Base-by-base conservation (phyloP, 2,329 filamentous ascomycete species). In the Ceratocystis alfenasii region DNA sequence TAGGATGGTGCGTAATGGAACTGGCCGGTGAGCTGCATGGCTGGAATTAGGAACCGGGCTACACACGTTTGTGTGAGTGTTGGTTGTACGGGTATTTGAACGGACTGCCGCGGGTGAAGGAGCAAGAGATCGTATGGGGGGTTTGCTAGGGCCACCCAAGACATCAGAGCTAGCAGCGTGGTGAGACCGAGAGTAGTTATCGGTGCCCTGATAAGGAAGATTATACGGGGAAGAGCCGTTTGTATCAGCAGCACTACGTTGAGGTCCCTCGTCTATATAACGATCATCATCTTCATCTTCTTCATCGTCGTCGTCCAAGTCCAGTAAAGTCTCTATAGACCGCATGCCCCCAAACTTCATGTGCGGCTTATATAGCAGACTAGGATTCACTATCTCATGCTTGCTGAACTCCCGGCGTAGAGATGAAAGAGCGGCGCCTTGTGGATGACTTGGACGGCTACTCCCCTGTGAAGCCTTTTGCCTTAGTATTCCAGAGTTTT, bases 361-460 rank as follows among this genome's bases (percentile, higher is more conserved):
- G 17, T 36, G 55, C 17, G 55, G 55, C 55, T 59, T 59, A 36
- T 59, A 36, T 28, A 59, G 22, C 55, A 36, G 25, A 30, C 55
- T 30, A 20, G 55, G 55, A 20, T 59, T 59, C 17, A 59, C 55
- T 36, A 59, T 36, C 20, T 67, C 66, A 62, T 67, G 66, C 12
- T 46, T 65, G 28, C 45, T 67, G 50, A 67, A 67, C 59, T 67
- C 66, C 25, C 61, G 61, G 33, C 66, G 63, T 33, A 67, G 41
- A 8, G 65, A 63, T 7, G 61, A 66, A 12, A 66, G 15, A 25
- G 65, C 60, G 5, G 65, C 65, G 10, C 57, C 46, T 28, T 66
- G 64, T 17, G 63, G 55, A 12, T 55, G 63, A 7, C 64, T 59
- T 25, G 46, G 45, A 17, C 50, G 65, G 15, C 45, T 60, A n/a